Evolutionary conservation across 441 rosid species (phyloP).

Genomic region (Pelargonium fulgidum): DNA sequence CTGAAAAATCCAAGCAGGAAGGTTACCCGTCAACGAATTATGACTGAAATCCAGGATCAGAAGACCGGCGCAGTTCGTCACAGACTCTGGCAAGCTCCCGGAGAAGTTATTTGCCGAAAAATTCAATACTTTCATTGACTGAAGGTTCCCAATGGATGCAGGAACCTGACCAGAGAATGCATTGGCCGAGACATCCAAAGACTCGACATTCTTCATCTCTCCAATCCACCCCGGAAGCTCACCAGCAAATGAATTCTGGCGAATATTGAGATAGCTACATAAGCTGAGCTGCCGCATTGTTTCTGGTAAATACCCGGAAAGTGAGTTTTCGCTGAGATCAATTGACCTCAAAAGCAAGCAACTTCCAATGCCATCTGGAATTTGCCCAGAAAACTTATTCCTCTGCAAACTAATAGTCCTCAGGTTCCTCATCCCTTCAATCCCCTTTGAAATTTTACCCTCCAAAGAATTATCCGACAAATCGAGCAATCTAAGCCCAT

Average conservation of each 20-base stretch:
- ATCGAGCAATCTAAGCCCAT: slow-evolving; percentile 52
- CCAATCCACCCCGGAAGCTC: slow-evolving; percentile 50
- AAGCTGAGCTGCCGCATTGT: slow-evolving; percentile 48
- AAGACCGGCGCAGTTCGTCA: slow-evolving; percentile 45
- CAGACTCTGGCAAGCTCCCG: slow-evolving; percentile 58
- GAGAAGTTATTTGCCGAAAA: slow-evolving; percentile 47
- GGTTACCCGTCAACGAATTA: slow-evolving; percentile 52
- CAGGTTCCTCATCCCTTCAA: slow-evolving; percentile 42
- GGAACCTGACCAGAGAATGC: slow-evolving; percentile 60
- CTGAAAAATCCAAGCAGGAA: slow-evolving; percentile 64
- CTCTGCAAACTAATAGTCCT: slow-evolving; percentile 43
- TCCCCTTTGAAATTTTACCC: slow-evolving; percentile 40
- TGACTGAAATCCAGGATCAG: slow-evolving; percentile 54
- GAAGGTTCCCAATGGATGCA: slow-evolving; percentile 54
- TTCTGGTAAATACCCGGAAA: slow-evolving; percentile 46
- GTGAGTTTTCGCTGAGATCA: slow-evolving; percentile 51
- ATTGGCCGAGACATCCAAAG: slow-evolving; percentile 71
- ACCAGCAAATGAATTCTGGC: slow-evolving; percentile 40
- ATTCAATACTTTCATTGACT: slow-evolving; percentile 44
- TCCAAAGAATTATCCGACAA: slow-evolving; percentile 52
- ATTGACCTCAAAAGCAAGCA: slow-evolving; percentile 45
- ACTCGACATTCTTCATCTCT: slow-evolving; percentile 49
- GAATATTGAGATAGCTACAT: slow-evolving; percentile 41
- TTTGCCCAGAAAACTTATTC: slow-evolving; percentile 37
- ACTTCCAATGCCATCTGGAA: slow-evolving; percentile 54